Conservation (phyloP, 2,329 filamentous ascomycete species). For the Cercospora berteroae region DNA sequence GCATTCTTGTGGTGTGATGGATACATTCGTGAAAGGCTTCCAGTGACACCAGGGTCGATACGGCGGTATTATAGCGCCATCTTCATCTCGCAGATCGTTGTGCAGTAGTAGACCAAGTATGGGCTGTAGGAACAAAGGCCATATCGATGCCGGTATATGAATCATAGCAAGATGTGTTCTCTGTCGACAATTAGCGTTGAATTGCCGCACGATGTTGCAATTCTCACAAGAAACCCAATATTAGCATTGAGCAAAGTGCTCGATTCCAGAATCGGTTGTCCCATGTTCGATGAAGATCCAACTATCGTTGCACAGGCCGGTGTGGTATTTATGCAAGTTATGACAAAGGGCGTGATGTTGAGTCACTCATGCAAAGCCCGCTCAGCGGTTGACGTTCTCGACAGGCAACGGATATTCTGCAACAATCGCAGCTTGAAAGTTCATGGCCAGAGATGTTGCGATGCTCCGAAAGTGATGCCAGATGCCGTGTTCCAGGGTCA, state of each 20-base stretch:
- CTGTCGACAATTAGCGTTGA: conserved; percentile 50
- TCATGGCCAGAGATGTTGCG: conserved; percentile 24
- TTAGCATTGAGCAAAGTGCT: conserved; percentile 49
- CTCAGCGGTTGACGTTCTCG: conserved; percentile 33
- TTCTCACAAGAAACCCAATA: conserved; percentile 49
- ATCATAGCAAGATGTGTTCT: conserved; percentile 84
- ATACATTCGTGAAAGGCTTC: conserved; percentile 89
- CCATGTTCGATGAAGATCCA: conserved; percentile 19
- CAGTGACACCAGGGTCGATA: conserved; percentile 48
- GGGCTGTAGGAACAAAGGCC: conserved; percentile 76
- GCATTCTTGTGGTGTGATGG: conserved; percentile 87
- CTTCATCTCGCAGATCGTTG: conserved; percentile 40
- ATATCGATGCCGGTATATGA: conserved; percentile 78
- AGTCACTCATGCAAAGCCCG: conserved; percentile 7
- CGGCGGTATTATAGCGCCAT: conserved; percentile 39
- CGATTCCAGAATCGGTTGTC: conserved; percentile 36
- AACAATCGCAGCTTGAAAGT: conserved; percentile 31
- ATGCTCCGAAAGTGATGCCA: background rate
- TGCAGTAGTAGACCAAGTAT: conserved; percentile 78
- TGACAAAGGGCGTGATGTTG: conserved; percentile 15
- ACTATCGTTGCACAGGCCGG: background rate
- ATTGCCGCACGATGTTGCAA: too few relatives aligned
- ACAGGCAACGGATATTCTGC: conserved; percentile 32
- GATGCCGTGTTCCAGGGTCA: background rate
- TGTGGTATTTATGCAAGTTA: background rate